Conservation (phyloP, 768 basidiomycete species). For the Tulasnella sp. region DNA sequence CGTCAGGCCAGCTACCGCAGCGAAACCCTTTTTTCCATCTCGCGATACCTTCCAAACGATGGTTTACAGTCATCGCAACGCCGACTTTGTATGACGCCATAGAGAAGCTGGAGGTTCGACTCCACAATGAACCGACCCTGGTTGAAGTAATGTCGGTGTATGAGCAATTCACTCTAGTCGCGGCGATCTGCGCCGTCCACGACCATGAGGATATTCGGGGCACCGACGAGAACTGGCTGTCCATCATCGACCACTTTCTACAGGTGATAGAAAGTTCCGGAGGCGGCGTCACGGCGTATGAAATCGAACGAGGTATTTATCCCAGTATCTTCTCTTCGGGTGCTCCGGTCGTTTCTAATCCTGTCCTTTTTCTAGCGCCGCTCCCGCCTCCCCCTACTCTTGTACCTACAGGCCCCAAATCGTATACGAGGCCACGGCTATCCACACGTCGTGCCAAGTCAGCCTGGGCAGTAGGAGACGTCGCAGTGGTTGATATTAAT, state of each 20-base stretch:
- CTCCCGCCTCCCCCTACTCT: background rate
- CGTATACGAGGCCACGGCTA: background rate
- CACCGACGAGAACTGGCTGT: background rate
- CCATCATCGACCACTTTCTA: background rate
- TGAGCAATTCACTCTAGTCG: background rate
- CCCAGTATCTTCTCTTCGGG: background rate
- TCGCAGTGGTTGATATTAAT: background rate
- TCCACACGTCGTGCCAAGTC: background rate
- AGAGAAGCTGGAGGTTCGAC: background rate
- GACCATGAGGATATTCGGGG: background rate
- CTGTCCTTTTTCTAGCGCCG: background rate
- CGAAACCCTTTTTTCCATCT: background rate
- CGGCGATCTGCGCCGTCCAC: background rate
- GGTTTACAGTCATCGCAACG: background rate
- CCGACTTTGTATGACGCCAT: background rate
- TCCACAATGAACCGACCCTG: background rate
- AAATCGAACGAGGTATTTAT: background rate
- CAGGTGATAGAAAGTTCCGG: background rate
- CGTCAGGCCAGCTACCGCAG: background rate
- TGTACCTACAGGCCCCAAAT: background rate
- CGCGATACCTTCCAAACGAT: background rate
- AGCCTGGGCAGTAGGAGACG: background rate
- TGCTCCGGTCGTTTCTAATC: background rate
- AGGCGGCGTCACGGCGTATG: background rate
- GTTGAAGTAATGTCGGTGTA: background rate